These are phyloP conservation scores for Diaporthe ilicicola DNA, from an alignment of 2,329 filamentous ascomycete species.

Conservation along the genomic window DNA sequence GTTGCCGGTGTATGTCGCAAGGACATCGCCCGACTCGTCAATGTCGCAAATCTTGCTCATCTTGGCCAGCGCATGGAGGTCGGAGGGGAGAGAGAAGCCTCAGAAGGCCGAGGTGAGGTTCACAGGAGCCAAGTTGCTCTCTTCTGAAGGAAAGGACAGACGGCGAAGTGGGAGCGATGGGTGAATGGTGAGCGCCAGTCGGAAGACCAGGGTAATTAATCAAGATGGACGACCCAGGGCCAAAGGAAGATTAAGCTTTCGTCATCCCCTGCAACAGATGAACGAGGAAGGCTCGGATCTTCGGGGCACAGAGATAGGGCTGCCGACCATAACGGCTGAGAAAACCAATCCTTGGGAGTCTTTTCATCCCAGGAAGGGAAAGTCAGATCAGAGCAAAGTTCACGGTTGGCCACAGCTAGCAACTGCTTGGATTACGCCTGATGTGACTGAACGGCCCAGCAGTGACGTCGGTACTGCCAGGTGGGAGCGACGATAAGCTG, in stretches of 20 bases:
- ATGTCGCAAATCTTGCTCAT: conserved; percentile 47
- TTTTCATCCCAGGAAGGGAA: background rate
- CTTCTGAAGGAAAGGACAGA: background rate
- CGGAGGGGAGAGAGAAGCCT: background rate
- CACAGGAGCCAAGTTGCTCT: background rate
- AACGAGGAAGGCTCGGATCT: background rate
- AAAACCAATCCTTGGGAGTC: background rate
- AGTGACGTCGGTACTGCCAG: conserved; percentile 2
- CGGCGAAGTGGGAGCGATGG: too few species aligned
- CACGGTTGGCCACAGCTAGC: background rate
- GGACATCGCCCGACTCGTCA: conserved; percentile 48
- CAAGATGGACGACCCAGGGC: background rate
- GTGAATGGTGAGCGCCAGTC: background rate
- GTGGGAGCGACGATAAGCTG: conserved; percentile 11
- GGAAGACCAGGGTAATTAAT: background rate
- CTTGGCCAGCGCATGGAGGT: conserved; percentile 19
- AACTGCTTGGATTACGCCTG: background rate
- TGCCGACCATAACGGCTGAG: background rate
- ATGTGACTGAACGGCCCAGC: background rate
- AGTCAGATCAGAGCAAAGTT: background rate
- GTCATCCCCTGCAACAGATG: background rate
- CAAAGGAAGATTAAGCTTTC: conserved; percentile 19
- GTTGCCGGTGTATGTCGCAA: conserved; percentile 44
- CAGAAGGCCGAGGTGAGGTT: background rate
- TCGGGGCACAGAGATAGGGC: background rate